Percentiles rank a stretch among this genome's conserved stretches.
Evolutionary conservation across 768 basidiomycete genomes (phyloP).

Genomic region (Gyrodon lividus): DNA sequence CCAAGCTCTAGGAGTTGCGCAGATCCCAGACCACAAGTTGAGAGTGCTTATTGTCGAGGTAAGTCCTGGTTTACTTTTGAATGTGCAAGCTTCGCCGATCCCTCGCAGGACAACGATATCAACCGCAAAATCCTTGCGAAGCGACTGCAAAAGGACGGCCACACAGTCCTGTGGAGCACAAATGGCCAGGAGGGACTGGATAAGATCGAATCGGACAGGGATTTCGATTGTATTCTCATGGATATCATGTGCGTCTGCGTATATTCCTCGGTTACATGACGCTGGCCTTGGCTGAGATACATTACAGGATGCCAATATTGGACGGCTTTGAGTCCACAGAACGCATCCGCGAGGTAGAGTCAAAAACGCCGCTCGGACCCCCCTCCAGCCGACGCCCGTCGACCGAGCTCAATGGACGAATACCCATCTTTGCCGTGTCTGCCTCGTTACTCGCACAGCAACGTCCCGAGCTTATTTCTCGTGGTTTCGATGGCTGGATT

Average conservation of each 20-base stretch:
- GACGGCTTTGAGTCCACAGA: constrained; percentile 70
- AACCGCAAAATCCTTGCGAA: constrained; percentile 72
- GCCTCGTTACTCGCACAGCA: constrained; percentile 65
- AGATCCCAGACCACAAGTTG: neutral
- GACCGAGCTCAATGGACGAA: constrained; percentile 53
- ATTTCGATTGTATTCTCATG: constrained; percentile 78
- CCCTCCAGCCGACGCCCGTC: constrained; percentile 36
- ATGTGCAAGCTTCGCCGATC: neutral
- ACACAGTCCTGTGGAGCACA: constrained; percentile 60
- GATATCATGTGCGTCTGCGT: constrained; percentile 64
- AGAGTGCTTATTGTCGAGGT: constrained; percentile 65
- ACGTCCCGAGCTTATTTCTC: constrained; percentile 47
- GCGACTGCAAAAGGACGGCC: constrained; percentile 63
- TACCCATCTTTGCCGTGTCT: constrained; percentile 82
- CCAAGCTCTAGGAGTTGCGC: neutral
- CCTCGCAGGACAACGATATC: constrained; percentile 62
- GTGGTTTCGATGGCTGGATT: constrained; percentile 80
- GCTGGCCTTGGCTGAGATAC: neutral
- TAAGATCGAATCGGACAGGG: constrained; percentile 50
- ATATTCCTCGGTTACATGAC: neutral
- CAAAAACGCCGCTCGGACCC: neutral
- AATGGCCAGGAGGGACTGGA: constrained; percentile 80
- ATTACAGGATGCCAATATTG: constrained; percentile 71
- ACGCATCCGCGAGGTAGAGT: constrained; percentile 63
- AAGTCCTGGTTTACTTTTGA: constrained; percentile 6